A percentile compares a stretch with the other conserved stretches of the same genome.
These are phyloP conservation scores for Nicotiana benthamiana DNA, from an alignment of 257 asterid genomes.

Conservation along the genomic window DNA sequence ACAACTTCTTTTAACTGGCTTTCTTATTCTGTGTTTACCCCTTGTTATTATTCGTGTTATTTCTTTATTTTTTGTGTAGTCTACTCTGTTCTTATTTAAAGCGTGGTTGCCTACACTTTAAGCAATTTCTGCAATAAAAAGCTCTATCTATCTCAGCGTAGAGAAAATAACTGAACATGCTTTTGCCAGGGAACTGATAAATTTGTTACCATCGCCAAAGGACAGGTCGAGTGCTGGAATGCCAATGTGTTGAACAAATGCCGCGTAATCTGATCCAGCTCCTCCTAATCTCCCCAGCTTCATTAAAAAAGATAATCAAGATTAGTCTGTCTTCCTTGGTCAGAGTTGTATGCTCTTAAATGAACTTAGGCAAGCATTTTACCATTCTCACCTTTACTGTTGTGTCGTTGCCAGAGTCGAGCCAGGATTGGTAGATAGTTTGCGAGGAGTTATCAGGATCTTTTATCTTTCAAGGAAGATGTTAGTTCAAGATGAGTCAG, in stretches of 20 bases:
- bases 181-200: neutral
- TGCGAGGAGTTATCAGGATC: slow-evolving; percentile 86
- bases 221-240: slow-evolving; percentile 56
- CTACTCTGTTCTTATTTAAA: neutral
- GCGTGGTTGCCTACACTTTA: neutral
- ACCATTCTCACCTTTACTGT: slow-evolving; percentile 41
- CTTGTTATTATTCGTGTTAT: neutral
- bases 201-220: slow-evolving; percentile 47
- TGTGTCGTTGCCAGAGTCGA: slow-evolving; percentile 31
- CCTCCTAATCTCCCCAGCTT: slow-evolving; percentile 84
- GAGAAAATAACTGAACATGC: neutral
- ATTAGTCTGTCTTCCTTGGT: neutral
- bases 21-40: no score
- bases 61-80: neutral
- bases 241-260: slow-evolving; percentile 82
- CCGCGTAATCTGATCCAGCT: slow-evolving; percentile 65
- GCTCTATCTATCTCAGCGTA: neutral
- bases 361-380: neutral
- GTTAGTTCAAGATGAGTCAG: slow-evolving; percentile 1
- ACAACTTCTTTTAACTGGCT: no score
- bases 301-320: neutral
- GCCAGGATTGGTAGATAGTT: slow-evolving; percentile 76
- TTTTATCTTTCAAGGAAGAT: slow-evolving; percentile 32
- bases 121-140: neutral
- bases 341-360: neutral